These are phyloP conservation scores for Dendrocalamus sinicus DNA, from an alignment of 176 grass and related monocot genomes.

Conservation along the genomic window DNA sequence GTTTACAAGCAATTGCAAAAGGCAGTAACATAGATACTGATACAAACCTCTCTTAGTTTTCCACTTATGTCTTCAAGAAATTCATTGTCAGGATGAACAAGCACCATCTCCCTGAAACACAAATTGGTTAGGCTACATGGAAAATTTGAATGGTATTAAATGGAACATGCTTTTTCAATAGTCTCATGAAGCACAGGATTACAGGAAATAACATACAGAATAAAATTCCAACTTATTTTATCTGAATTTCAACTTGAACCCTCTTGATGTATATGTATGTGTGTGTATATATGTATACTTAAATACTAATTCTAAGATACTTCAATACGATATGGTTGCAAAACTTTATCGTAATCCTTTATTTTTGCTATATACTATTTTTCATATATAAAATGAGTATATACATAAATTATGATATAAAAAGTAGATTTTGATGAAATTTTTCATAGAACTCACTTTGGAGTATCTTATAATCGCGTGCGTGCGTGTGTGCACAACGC, in stretches of 20 bases:
- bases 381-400: too few relatives aligned
- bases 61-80: conserved; percentile 96
- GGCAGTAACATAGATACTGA: background rate
- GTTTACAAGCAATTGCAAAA: background rate
- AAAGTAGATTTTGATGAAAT: too few relatives aligned
- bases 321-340: too few relatives aligned
- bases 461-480: too few relatives aligned
- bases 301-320: too few relatives aligned
- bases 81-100: conserved; percentile 89
- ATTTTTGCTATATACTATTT: too few relatives aligned
- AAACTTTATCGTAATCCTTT: too few relatives aligned
- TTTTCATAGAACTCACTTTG: too few relatives aligned
- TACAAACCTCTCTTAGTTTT: conserved; percentile 88
- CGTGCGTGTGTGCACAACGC: too few relatives aligned
- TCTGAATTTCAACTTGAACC: conserved; percentile 17
- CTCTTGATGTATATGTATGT: background rate
- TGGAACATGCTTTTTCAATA: conserved; percentile 9
- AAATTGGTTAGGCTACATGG: conserved; percentile 33
- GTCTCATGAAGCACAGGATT: conserved; percentile 8
- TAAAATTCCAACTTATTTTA: background rate
- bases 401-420: too few relatives aligned
- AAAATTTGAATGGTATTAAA: conserved; percentile 42
- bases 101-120: conserved; percentile 86
- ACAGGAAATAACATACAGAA: conserved; percentile 5
- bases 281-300: background rate